Evolutionary conservation across 176 grass and related monocot species (phyloP), one percentile per base, ranked within the genome.

Genomic region (Guadua angustifolia): DNA sequence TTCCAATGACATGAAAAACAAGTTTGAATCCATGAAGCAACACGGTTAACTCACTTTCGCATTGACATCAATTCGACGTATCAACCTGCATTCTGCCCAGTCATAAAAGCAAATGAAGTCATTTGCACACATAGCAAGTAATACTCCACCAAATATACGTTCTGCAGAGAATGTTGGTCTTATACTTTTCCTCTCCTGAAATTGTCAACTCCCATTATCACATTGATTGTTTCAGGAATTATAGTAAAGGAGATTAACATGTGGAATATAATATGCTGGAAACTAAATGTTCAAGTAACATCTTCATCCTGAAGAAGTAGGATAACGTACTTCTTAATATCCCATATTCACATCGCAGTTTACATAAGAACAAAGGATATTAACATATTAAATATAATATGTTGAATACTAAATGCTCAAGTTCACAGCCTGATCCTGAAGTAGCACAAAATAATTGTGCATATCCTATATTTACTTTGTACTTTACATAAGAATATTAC

Each of bases 91-190:
- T 67, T 98, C 96, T 3, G 71, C 87, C 96, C 93, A 98, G 77
- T 98, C 93, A 47, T 95, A 92, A 78, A 98, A 98, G 60, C 96
- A 98, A 88, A 98, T 94, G 77, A 98, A 95, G 56, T 98, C 93
- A 94, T 95, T 98, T 75, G 96, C 94, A 73, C 96, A 95, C 96
- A 95, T 98, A 80, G 96, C 93, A 40, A 98, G 80, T 46, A 95
- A 91, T 85, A 86, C 79, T 74, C 96, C 96, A 45, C 96, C 96
- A 94, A 89, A 98, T 71, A 98, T 93, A 45, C 74, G 91, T 55
- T 98, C 96, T 58, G 81, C 79, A 33, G 96, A 98, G 79, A 98
- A 98, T 63, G 96, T 62, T 78, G 96, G 91, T 33, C 96, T 83
- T 64, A 94, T 92, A 76, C 91, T 95, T 90, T 98, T 98, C 81